Conservation (phyloP, 176 grass and related monocot species). For the Echinochloa phyllopogon region DNA sequence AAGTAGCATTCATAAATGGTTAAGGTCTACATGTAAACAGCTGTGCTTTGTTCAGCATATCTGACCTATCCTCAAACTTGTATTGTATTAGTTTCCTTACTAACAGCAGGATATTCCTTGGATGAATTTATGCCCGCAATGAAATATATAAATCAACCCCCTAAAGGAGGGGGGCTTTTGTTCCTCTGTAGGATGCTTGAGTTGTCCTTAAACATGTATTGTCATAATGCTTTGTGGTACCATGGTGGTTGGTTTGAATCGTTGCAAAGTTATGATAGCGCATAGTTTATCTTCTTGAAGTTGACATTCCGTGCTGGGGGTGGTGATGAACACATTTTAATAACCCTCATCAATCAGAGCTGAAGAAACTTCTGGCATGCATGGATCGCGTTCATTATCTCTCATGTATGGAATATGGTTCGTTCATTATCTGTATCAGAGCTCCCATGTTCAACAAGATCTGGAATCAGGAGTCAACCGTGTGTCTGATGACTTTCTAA, state of each 20-base stretch:
- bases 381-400: neutral
- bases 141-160: conserved; percentile 40
- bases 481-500: neutral
- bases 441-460: neutral
- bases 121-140: conserved; percentile 38
- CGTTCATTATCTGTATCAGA: neutral
- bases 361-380: neutral
- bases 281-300: neutral
- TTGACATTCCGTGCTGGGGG: neutral
- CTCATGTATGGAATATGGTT: neutral
- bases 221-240: neutral
- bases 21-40: conserved; percentile 50
- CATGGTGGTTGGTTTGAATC: neutral
- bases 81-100: conserved; percentile 52
- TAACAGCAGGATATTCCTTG: conserved; percentile 48
- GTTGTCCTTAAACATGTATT: neutral
- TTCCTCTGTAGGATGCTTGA: neutral
- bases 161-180: conserved; percentile 11
- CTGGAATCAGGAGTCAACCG: neutral
- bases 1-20: conserved; percentile 43
- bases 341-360: neutral
- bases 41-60: conserved; percentile 46
- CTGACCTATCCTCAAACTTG: conserved; percentile 58
- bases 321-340: neutral
- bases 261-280: neutral